Percentiles rank a stretch among this genome's conserved stretches.
phyloP scores from a whole-genome alignment of 129 eudicot genomes.

The Lonicera japonica region DNA sequence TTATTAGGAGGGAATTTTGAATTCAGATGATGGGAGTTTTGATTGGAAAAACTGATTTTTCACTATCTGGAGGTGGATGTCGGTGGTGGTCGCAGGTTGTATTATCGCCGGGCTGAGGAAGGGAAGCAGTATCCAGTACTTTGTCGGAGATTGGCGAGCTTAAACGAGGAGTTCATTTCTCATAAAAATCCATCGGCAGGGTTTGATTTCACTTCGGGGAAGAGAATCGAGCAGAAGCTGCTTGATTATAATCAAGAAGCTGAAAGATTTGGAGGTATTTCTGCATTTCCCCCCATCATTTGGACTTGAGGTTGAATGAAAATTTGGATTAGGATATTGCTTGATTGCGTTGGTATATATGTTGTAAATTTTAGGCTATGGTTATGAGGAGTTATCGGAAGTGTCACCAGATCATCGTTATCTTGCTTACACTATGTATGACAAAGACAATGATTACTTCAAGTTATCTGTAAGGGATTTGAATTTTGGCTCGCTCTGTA shows the following conservation, averaged over 20 bases:
- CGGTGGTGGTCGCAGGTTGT: conserved; percentile 51
- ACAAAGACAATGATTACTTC: conserved; percentile 83
- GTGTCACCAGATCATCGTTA: conserved; percentile 88
- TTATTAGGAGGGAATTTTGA: neutral
- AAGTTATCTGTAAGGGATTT: conserved; percentile 78
- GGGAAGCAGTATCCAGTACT: conserved; percentile 80
- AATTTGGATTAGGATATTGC: neutral
- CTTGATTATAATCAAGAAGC: conserved; percentile 91
- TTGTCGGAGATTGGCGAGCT: conserved; percentile 75
- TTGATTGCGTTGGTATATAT: neutral
- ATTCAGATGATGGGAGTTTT: too few species aligned
- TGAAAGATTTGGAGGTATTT: conserved; percentile 83
- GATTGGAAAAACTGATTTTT: neutral
- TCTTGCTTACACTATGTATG: conserved; percentile 94
- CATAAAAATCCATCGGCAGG: conserved; percentile 79
- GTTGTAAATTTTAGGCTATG: conserved; percentile 45
- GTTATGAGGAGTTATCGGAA: conserved; percentile 86
- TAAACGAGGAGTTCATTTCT: conserved; percentile 74
- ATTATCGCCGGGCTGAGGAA: conserved; percentile 79
- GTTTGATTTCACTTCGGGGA: conserved; percentile 89
- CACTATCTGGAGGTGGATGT: conserved; percentile 26
- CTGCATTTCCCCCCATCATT: neutral
- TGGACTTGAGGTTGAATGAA: too few species aligned
- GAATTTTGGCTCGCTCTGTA: conserved; percentile 66
- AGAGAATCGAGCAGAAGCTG: conserved; percentile 76